Base-by-base conservation (phyloP, 1,139 yeast species). In the Tardiomyces blankii region DNA sequence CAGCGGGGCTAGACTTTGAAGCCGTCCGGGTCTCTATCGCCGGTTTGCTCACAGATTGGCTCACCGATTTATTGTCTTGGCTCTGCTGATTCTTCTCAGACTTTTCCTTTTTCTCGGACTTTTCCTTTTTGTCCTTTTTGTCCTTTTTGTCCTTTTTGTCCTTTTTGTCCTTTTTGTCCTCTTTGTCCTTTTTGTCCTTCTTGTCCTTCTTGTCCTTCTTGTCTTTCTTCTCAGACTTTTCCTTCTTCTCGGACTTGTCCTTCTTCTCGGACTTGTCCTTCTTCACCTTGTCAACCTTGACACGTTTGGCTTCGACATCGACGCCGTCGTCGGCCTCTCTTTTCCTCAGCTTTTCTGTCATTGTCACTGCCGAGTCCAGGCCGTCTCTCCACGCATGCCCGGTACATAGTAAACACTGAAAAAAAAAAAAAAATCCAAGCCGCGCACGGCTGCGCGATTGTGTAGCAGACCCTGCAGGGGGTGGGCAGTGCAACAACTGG, bases 221-320 rank as follows among this genome's bases (percentile, higher is more conserved):
- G 12, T 72, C 72, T 54, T 66, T 68, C 67, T 69, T 66, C 2
- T 66, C 66, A 53, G 70, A 70, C 64, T 73, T 72, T 41, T 65
- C 63, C 48, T 55, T 53, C 51, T 59, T 53, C 8, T 58, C 57
- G 46, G 49, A 52, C 54, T 58, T 54, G 12, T 70, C 72, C 52
- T 67, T 66, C 64, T 75, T 72, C 3, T 70, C 72, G 57, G 69
- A 67, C 67, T 73, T 70, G 16, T 74, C 72, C 56, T 68, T 69
- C 66, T 70, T 67, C 5, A 67, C 66, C 54, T 73, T 70, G 5
- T 49, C 48, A 45, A 50, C 49, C 54, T 58, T 53, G 38, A 51
- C 27, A 40, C 33, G 39, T 43, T 45, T 40, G 25, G 28, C 39
- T 38, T 33, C 46, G 41, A 38, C 32, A 21, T 41, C 28, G 21